Conservation (phyloP, 192 early-diverging fungal genomes). For the Coemansia nantahalensis region DNA sequence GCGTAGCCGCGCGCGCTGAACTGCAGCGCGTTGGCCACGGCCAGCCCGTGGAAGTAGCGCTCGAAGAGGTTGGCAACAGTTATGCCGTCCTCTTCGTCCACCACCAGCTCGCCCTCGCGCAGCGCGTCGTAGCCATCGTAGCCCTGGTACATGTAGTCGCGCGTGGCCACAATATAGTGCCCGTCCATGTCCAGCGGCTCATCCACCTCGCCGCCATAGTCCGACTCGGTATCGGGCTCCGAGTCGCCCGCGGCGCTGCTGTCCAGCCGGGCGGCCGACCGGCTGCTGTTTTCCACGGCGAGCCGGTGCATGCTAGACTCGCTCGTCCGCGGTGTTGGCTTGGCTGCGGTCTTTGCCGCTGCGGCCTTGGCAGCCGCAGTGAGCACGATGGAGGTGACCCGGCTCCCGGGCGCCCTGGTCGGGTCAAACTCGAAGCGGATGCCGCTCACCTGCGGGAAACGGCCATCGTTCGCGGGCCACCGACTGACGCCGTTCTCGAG, state of each 20-base stretch:
- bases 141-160: conserved; percentile 61
- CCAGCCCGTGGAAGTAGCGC: conserved; percentile 61
- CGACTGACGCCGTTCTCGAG: conserved; percentile 64
- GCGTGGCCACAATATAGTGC: conserved; percentile 55
- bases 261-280: no score
- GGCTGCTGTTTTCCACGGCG: no score
- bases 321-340: no score
- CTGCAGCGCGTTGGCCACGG: conserved; percentile 58
- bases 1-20: conserved; percentile 37
- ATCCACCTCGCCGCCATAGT: conserved; percentile 28
- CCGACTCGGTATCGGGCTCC: conserved; percentile 15
- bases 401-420: conserved; percentile 42
- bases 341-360: no score
- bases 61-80: conserved; percentile 56
- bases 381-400: conserved; percentile 53
- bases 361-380: conserved; percentile 31
- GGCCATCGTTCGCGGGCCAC: conserved; percentile 66
- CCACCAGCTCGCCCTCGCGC: conserved; percentile 44
- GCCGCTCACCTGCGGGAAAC: conserved; percentile 68
- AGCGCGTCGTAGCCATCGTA: conserved; percentile 61
- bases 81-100: conserved; percentile 67
- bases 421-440: conserved; percentile 65
- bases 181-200: conserved; percentile 49
- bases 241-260: no score
- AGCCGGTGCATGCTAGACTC: no score